Conservation (phyloP, 176 grass and related monocot genomes). For the Oryza meyeriana region DNA sequence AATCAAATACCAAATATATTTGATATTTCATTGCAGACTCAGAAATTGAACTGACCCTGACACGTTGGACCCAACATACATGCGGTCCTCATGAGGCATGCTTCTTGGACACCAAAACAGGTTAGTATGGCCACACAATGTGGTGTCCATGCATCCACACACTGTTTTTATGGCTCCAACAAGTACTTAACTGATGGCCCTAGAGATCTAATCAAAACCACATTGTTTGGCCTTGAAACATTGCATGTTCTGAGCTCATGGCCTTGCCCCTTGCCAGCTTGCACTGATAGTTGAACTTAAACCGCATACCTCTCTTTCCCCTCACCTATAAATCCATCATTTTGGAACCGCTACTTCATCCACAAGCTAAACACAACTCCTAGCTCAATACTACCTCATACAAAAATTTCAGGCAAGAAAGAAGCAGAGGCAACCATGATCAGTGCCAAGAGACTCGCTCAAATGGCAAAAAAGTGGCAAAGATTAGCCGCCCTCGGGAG, state of each 20-base stretch:
- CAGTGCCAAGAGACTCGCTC: conserved; percentile 44
- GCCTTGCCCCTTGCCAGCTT: conserved; percentile 27
- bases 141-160: not conserved
- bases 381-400: not conserved
- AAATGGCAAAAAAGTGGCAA: conserved; percentile 49
- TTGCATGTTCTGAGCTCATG: conserved; percentile 33
- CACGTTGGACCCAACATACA: conserved; percentile 11
- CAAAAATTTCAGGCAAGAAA: not conserved
- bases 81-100: not conserved
- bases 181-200: conserved; percentile 1
- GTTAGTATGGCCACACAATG: conserved; percentile 9
- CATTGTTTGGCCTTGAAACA: not conserved
- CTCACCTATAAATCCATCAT: conserved; percentile 30
- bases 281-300: not conserved
- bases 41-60: not conserved
- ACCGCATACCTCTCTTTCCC: not conserved
- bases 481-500: conserved; percentile 28
- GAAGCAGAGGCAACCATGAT: conserved; percentile 38
- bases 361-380: conserved; percentile 5
- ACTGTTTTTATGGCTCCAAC: not conserved
- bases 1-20: not conserved
- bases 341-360: not conserved
- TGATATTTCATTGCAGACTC: not conserved
- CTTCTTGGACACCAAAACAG: not conserved
- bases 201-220: conserved; percentile 16